Base-by-base conservation (phyloP, 2,329 filamentous ascomycete genomes). In the Fusarium sp. region DNA sequence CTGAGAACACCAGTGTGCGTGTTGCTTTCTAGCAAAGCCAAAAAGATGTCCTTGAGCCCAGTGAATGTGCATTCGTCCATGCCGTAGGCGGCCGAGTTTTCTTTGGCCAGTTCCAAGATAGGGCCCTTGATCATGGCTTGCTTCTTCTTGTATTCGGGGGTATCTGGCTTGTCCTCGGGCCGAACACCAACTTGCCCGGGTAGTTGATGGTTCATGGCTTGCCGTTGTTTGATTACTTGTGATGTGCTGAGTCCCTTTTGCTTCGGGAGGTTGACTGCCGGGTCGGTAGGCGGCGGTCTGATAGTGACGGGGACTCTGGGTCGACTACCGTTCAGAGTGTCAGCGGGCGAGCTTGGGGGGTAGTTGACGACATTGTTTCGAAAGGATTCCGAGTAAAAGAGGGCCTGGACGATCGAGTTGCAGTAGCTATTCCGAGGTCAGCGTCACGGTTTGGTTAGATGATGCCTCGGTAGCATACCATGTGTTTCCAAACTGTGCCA, bases 81-180 rank as follows among this genome's bases (percentile, higher is more conserved):
- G 76, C 93, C 94, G 80, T 98, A 98, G 20, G 91, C 90, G 54
- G 88, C 87, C 9, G 92, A 89, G 79, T 95, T 96, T 78, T 97
- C 94, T 77, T 93, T 92, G 59, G 92, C 91, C 82, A 98, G 89
- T 78, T 97, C 94, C 66, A 98, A 83, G 40, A 98, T 92, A 1
- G 96, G 96, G 0, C 96, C 94, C 50, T 93, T 93, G 69, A 95
- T 88, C 86, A 98, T 91, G 20, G 95, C 95, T 81, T 96, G 92
- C 84, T 98, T 98, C 87, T 99, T 99, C 85, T 98, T 98, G 85
- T 96, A 98, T 84, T 99, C 96, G 1, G 96, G 94, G 2, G 95
- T 95, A 79, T 98, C 95, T 71, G 93, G 94, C 82, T 95, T 98
- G 80, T 98, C 96, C 82, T 98, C 96, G 10, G 94, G 93, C 76